Base-by-base conservation (phyloP, 345 rosid genomes). In the Eucalyptus melliodora region DNA sequence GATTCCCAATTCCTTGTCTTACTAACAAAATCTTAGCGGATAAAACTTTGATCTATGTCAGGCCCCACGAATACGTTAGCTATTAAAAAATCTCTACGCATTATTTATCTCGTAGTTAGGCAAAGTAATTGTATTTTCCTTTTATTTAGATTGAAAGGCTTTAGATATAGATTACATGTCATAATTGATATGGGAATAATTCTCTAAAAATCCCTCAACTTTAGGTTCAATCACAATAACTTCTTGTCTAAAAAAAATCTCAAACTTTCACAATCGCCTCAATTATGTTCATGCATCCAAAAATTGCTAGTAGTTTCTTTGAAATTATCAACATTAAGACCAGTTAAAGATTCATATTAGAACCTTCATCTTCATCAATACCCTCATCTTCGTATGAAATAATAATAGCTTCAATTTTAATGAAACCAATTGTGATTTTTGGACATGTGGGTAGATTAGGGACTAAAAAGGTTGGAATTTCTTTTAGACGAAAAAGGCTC, bases 341-440 rank as follows among this genome's bases (percentile, higher is more conserved):
- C 3, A 1, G 2, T 62, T 27, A 27, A 13, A 62, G 4, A 30
- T 62, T 27, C 31, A 62, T 13, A 27, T 62, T 0, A 27, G 4
- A 62, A 62, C 0, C 0, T 62, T 62, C 9, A 13, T 27, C 34
- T 60, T 60, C 31, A 27, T 60, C 14, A 60, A 12, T 13, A 60
- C 69, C 7, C 2, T 60, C 31, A 60, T 30, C 5, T 60, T 60
- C 4, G 2, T 56, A 60, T 60, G 31, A 12, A 60, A 60, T 27
- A 26, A 60, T 60, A 27, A 1, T 6, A 60, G 15, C 67, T 26
- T 60, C 67, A 60, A 60, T 26, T 60, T 27, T 60, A 23, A 56
- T 21, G n/a, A 60, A 26, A 27, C 8, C 16, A 27, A 60, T 60
- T 6, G n/a, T 26, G 15, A 60, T 26, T 60, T 26, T 60, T 12